Base-by-base conservation (phyloP, 345 rosid genomes). In the Arabidopsis arenosa region DNA sequence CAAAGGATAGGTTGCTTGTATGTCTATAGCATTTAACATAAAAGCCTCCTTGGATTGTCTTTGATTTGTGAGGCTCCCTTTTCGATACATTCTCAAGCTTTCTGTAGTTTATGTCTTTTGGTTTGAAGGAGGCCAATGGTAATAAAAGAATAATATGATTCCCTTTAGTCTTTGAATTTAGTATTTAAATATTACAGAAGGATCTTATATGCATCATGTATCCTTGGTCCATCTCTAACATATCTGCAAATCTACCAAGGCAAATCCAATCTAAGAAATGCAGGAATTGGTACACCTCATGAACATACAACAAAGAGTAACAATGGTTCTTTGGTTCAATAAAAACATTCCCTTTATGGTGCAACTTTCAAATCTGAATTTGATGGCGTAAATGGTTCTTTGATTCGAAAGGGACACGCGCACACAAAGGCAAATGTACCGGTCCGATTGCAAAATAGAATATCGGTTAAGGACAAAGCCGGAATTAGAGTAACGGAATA, bases 21-120 rank as follows among this genome's bases (percentile, higher is more conserved):
- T 67, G 73, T 75, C 37, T 75, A 58, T 59, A 67, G 36, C 59
- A 58, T 66, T 66, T 59, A 75, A 60, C 79, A 75, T 75, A 68
- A 68, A 74, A 68, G 74, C 68, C 79, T 75, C 79, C 79, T 75
- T 75, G 62, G 58, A 75, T 51, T 58, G 54, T 51, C 79, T 43
- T 75, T 75, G 63, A 59, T 68, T 75, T 39, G 55, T 58, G 79
- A 68, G 79, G 68, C 68, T 51, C 28, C n/a, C 45, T 67, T 75
- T 75, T 59, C 3, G n/a, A 68, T 68, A 75, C 55, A 17, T 67
- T 75, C 60, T 48, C 8, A 0, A 57, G 43, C 13, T 73, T 63
- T 64, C 39, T 74, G 6, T 63, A 41, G 55, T 63, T 63, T 53
- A 23, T n/a, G 14, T 44, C 57, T 43, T 53, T 9, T 30, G 43